These are phyloP conservation scores for Eimeria acervulina DNA, from an alignment of 169 alveolate species.

Conservation along the genomic window DNA sequence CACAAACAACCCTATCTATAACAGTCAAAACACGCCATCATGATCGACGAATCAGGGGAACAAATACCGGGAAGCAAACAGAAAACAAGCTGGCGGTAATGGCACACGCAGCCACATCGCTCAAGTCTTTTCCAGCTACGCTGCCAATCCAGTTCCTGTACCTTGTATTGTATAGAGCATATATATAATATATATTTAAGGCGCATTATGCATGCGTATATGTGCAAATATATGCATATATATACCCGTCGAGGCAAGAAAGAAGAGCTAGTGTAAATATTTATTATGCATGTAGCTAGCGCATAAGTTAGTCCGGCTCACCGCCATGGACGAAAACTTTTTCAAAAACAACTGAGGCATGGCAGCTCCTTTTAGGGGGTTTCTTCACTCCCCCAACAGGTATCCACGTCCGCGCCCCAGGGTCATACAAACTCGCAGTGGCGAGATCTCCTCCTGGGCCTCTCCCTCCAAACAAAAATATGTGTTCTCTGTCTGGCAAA, in stretches of 20 bases:
- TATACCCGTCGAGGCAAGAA: too few species aligned
- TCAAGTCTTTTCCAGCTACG: neutral
- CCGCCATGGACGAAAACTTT: constrained; percentile 76
- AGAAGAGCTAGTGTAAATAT: too few species aligned
- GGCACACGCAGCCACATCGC: neutral
- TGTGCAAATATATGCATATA: too few species aligned
- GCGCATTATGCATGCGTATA: too few species aligned
- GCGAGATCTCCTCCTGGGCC: constrained; percentile 34
- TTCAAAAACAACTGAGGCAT: constrained; percentile 58
- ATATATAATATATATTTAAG: too few species aligned
- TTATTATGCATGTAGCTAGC: neutral
- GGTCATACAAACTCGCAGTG: constrained; percentile 49
- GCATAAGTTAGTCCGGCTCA: neutral
- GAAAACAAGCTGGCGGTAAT: neutral
- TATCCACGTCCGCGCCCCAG: constrained; percentile 74
- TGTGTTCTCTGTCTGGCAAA: constrained; percentile 68
- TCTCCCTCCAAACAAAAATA: constrained; percentile 66
- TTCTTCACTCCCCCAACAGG: constrained; percentile 27
- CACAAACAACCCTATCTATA: neutral
- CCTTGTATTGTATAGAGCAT: neutral
- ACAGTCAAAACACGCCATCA: neutral
- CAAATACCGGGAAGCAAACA: neutral
- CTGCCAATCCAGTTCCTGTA: neutral
- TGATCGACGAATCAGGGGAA: neutral
- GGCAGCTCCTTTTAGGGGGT: constrained; percentile 67